Evolutionary conservation across 73 alveolate species (phyloP).

Genomic region (Paramecium bursaria): DNA sequence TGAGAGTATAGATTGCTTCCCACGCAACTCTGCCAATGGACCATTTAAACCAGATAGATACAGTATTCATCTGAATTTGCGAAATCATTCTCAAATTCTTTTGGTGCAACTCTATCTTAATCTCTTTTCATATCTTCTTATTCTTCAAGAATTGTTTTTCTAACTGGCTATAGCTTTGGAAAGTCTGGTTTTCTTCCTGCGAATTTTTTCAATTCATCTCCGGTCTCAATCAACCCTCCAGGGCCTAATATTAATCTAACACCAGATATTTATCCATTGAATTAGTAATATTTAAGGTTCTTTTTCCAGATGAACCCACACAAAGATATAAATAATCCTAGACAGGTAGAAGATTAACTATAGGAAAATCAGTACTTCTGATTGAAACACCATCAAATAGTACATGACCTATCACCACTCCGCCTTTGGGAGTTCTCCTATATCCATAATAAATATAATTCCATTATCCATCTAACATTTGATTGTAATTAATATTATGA

Average conservation of each 20-base stretch:
- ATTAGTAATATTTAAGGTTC: not conserved
- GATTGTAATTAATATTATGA: conserved; percentile 12
- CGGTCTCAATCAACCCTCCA: conserved; percentile 18
- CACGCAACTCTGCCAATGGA: conserved; percentile 59
- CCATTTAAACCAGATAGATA: conserved; percentile 56
- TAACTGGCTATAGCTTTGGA: conserved; percentile 3
- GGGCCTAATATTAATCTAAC: conserved; percentile 4
- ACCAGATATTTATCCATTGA: conserved; percentile 17
- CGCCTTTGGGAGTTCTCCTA: conserved; percentile 10
- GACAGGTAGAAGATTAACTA: not conserved
- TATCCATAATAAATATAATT: conserved; percentile 39
- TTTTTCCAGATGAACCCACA: conserved; percentile 44
- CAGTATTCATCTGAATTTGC: conserved; percentile 44
- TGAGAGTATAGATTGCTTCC: conserved; percentile 31
- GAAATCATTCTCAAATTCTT: conserved; percentile 36
- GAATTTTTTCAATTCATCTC: not conserved
- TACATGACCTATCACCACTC: conserved; percentile 1
- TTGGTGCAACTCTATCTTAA: conserved; percentile 9
- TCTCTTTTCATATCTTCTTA: conserved; percentile 34
- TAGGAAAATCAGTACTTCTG: conserved; percentile 34
- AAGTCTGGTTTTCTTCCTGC: conserved; percentile 1
- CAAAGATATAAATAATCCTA: conserved; percentile 8
- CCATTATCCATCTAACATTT: conserved; percentile 66
- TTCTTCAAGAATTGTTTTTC: conserved; percentile 1
- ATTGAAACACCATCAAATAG: conserved; percentile 2